phyloP scores from a whole-genome alignment of 805 yeast genomes.

The Sungouiozyma intestinalis region DNA sequence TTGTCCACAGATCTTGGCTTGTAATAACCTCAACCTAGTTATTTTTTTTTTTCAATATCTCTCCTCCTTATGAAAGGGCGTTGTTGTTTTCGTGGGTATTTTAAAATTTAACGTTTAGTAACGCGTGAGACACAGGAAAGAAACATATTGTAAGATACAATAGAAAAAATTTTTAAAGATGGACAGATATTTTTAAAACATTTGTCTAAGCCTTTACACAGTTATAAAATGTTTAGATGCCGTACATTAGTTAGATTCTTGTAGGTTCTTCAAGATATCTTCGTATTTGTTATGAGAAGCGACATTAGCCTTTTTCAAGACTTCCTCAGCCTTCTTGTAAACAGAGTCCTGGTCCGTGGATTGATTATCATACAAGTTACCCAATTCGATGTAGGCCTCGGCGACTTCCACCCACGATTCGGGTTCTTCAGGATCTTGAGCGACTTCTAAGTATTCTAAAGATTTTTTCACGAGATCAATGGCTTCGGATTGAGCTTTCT shows the following conservation, averaged over 20 bases:
- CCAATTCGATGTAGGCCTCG: slow-evolving; percentile 73
- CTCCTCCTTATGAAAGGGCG: too few relatives aligned
- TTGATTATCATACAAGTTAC: slow-evolving; percentile 59
- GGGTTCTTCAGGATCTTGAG: slow-evolving; percentile 65
- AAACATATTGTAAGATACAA: too few relatives aligned
- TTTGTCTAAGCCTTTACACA: too few relatives aligned
- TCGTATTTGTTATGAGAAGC: slow-evolving; percentile 70
- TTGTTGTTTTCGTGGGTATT: too few relatives aligned
- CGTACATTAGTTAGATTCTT: slow-evolving; percentile 10
- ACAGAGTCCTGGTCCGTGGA: slow-evolving; percentile 54
- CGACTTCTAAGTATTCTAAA: slow-evolving; percentile 42
- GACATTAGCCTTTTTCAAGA: slow-evolving; percentile 61
- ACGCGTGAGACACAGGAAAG: too few relatives aligned
- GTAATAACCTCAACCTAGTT: too few relatives aligned
- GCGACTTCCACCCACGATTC: slow-evolving; percentile 76
- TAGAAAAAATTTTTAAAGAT: too few relatives aligned
- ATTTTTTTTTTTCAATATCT: too few relatives aligned
- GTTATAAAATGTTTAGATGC: not conserved
- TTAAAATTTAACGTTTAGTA: too few relatives aligned
- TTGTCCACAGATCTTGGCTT: too few relatives aligned
- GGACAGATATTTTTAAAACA: too few relatives aligned
- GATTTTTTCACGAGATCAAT: slow-evolving; percentile 42
- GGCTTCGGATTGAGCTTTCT: slow-evolving; percentile 42
- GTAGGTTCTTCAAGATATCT: slow-evolving; percentile 48
- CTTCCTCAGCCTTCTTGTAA: slow-evolving; percentile 60